A percentile compares a stretch with the other conserved stretches of the same genome.
Evolutionary conservation across 768 basidiomycete species (phyloP).

Genomic region (Boletus subparvulus): DNA sequence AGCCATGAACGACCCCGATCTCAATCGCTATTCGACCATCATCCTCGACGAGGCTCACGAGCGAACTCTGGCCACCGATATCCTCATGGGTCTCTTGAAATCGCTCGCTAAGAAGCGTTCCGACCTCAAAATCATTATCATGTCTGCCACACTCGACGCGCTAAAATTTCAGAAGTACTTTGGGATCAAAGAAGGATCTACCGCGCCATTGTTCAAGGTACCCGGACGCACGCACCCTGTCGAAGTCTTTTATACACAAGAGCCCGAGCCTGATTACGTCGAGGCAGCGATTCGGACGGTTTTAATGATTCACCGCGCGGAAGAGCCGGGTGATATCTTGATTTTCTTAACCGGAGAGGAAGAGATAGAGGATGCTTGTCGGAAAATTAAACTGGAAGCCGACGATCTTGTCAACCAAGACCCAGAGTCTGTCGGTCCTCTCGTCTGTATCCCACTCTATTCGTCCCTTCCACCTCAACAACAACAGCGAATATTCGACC

Average conservation of each 20-base stretch:
- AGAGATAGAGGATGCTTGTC: constrained; percentile 95
- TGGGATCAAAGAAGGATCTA: constrained; percentile 39
- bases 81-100: constrained; percentile 97
- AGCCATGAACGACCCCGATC: constrained; percentile 93
- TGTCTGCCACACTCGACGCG: constrained; percentile 97
- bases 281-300: constrained; percentile 96
- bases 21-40: constrained; percentile 92
- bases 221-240: constrained; percentile 94
- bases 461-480: constrained; percentile 92
- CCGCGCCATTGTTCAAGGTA: constrained; percentile 84
- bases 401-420: constrained; percentile 77
- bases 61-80: constrained; percentile 95
- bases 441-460: constrained; percentile 90
- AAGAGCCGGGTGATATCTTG: constrained; percentile 89
- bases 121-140: constrained; percentile 96
- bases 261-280: constrained; percentile 93
- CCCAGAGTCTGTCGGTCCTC: constrained; percentile 75
- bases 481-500: constrained; percentile 96
- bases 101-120: constrained; percentile 71
- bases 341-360: constrained; percentile 98
- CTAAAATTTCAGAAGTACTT: constrained; percentile 98
- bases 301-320: constrained; percentile 94
- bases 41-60: constrained; percentile 99
- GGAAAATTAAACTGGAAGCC: constrained; percentile 89
- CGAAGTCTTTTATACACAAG: constrained; percentile 91